These are phyloP conservation scores for Oemleria cerasiformis DNA, from an alignment of 306 rosid species.

Conservation along the genomic window DNA sequence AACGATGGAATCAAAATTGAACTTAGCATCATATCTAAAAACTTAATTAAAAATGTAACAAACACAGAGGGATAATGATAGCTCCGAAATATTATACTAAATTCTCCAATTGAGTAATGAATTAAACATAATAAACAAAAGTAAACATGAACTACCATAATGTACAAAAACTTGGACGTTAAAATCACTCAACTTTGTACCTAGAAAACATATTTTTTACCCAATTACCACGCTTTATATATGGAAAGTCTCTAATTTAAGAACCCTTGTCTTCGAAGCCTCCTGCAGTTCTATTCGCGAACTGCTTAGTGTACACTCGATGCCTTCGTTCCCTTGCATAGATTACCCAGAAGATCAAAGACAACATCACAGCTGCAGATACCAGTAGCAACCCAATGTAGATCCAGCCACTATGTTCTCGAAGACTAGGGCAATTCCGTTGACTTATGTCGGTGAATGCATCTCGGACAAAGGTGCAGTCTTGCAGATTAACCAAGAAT, in stretches of 20 bases:
- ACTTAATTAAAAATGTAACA: background rate
- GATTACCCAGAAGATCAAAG: slow-evolving; percentile 65
- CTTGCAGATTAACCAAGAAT: slow-evolving; percentile 52
- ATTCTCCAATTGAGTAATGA: background rate
- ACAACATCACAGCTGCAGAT: slow-evolving; percentile 65
- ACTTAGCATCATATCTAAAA: too few relatives aligned
- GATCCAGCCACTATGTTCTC: slow-evolving; percentile 37
- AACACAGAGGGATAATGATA: background rate
- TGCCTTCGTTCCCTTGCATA: slow-evolving; percentile 61
- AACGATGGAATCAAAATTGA: too few relatives aligned
- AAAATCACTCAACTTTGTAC: background rate
- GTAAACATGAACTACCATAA: background rate
- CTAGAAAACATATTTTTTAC: background rate
- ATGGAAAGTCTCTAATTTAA: background rate
- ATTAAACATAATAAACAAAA: background rate
- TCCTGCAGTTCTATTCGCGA: background rate
- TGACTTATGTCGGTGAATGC: slow-evolving; percentile 45
- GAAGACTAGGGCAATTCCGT: slow-evolving; percentile 52
- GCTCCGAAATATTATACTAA: background rate
- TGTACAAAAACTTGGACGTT: background rate
- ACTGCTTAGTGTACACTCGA: slow-evolving; percentile 68
- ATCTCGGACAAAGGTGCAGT: slow-evolving; percentile 59
- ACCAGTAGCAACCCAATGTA: slow-evolving; percentile 51
- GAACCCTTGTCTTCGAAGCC: slow-evolving; percentile 12
- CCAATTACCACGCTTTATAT: background rate